A percentile compares a stretch with the other conserved stretches of the same genome.
Conservation (phyloP, 1,284 basidiomycete species). For the Cystobasidium slooffiae region DNA sequence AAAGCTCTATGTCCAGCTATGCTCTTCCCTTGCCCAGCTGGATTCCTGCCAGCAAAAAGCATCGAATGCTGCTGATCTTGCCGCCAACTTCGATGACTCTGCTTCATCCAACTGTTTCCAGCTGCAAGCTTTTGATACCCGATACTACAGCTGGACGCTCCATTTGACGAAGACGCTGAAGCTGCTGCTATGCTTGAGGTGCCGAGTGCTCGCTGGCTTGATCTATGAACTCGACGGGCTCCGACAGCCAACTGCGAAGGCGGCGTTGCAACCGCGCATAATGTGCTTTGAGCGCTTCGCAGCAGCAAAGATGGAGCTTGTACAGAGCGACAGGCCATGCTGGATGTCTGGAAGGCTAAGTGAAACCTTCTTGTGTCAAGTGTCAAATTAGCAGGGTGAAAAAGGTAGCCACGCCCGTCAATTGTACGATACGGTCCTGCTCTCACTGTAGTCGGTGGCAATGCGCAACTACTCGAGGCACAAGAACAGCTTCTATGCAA, state of each 20-base stretch:
- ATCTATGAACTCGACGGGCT: background rate
- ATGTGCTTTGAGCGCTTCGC: background rate
- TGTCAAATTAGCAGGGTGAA: too few relatives aligned
- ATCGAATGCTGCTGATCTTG: constrained; percentile 20
- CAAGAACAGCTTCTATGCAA: too few relatives aligned
- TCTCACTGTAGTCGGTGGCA: too few relatives aligned
- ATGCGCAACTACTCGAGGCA: too few relatives aligned
- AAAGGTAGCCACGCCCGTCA: too few relatives aligned
- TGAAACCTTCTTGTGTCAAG: too few relatives aligned
- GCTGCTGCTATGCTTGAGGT: background rate
- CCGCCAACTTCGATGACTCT: constrained; percentile 15
- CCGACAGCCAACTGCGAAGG: constrained; percentile 12
- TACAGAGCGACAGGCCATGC: background rate
- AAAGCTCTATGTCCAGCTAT: constrained; percentile 20
- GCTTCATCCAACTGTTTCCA: constrained; percentile 2
- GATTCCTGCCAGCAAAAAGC: background rate
- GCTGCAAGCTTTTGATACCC: background rate
- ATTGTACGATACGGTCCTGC: too few relatives aligned
- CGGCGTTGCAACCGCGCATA: background rate
- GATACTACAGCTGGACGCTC: background rate
- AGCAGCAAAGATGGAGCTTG: background rate
- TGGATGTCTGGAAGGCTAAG: background rate
- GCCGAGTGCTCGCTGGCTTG: background rate
- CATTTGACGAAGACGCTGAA: background rate
- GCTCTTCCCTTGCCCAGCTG: background rate